Base-by-base conservation (phyloP, 2,329 filamentous ascomycete species). In the Fusarium cyanostomum region DNA sequence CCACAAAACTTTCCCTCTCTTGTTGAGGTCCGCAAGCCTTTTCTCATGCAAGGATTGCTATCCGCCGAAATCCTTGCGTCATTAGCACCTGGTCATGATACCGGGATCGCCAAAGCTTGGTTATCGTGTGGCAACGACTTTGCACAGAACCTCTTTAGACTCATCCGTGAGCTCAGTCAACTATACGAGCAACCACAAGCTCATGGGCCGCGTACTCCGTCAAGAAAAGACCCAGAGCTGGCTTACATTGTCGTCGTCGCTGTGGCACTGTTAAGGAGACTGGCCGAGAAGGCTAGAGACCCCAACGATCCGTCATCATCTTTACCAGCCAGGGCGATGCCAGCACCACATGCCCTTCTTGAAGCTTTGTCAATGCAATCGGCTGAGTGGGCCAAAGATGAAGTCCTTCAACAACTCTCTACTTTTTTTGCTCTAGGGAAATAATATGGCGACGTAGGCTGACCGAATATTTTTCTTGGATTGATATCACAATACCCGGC, bases 21-120 rank as follows among this genome's bases (percentile, higher is more conserved):
- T 6, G 86, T 95, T 6, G 93, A 97, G 73, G 87, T 86, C 5
- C 88, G 95, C 54, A 97, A 96, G 76, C 90, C 95, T 1, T 89
- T 92, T 70, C 80, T 99, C 10, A 95, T 96, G 84, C 95, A 99
- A 77, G 94, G 93, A 2, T 86, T 98, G 69, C 82, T 98, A 7
- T 91, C 93, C 1, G 94, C 92, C 1, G 94, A 98, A 67, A 96
- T 98, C 48, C 79, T 98, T 4, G 88, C 92, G 0, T 89, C 89
- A 9, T 81, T 97, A 11, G 86, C 88, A 4, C 89, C 89, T 3
- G 84, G 85, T 5, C 83, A 86, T n/a, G 92, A 96, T 65, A 84
- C 84, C 13, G 84, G 86, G 5, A 78, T 97, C 8, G 90, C 94
- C 5, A 86, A 87, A 53, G 82, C 86, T 1, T 98, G 95, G 94